Evolutionary conservation across 179 eudicot genomes (phyloP), one percentile per base, ranked within the genome.

Genomic region (Patellifolia procumbens): DNA sequence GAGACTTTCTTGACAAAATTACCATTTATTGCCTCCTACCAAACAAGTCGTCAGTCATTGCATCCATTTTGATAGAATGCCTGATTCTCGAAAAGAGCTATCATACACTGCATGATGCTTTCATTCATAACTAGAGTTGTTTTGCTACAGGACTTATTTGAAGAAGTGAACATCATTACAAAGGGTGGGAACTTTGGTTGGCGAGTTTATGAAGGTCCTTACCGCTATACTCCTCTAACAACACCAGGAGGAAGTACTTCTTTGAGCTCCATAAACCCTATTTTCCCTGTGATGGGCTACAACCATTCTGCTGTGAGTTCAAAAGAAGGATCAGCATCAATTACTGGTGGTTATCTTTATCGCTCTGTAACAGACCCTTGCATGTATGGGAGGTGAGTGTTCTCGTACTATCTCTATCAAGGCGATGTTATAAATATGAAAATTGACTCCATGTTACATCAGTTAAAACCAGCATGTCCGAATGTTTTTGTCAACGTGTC

Each of bases 141-240:
- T 53, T 56, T 22, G 58, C 45, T 53, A 42, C 78, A 93, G 96
- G 91, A 88, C 74, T n/a, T 0, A 56, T 89, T 75, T 28, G 96
- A 93, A 81, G 94, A 88, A 79, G 96, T 93, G 74, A 68, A 93
- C 81, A 78, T 93, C 43, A 82, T 93, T 59, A 89, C 89, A 12
- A 93, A 81, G 79, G 82, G 73, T n/a, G 96, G 98, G 29, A 93
- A 93, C 83, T 92, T 87, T 29, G 97, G 97, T 39, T 92, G 97
- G 97, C 92, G 92, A 16, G 85, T 70, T 34, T 88, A 81, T 42
- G 98, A 93, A 77, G 98, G 98, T 46, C 73, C 78, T 34, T 31
- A 76, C 45, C 74, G 43, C 31, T 89, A 74, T 81, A 85, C 49
- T 72, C 94, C 96, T 60, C 62, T 73, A 55, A 56, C 75, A 61